Conservation (phyloP, 1,139 yeast genomes). For the Taphrina populina region DNA sequence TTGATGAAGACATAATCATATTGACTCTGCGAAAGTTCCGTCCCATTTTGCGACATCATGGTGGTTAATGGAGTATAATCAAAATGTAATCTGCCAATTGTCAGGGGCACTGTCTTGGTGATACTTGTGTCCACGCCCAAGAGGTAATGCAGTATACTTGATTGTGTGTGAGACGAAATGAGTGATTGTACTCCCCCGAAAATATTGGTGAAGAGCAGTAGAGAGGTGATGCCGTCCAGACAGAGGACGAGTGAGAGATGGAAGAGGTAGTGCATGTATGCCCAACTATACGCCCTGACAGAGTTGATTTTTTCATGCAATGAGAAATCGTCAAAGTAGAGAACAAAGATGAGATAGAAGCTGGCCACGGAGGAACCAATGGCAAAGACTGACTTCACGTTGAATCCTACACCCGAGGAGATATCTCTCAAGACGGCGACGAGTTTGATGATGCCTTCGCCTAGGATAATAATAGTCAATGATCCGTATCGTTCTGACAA, state of each 20-base stretch:
- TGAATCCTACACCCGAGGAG: conserved; percentile 25
- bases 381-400: conserved; percentile 11
- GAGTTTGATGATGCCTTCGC: conserved; percentile 30
- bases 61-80: conserved; percentile 9
- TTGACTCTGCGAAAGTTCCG: conserved; percentile 23
- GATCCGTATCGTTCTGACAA: conserved; percentile 28
- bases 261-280: conserved; percentile 22
- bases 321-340: conserved; percentile 28
- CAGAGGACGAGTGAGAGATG: conserved; percentile 22
- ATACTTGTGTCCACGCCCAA: neutral
- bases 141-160: conserved; percentile 11
- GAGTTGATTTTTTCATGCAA: conserved; percentile 10
- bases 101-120: conserved; percentile 14
- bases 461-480: conserved; percentile 28
- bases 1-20: conserved; percentile 29
- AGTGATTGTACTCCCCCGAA: conserved; percentile 27
- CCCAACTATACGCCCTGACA: conserved; percentile 20
- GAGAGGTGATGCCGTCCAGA: conserved; percentile 29
- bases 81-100: conserved; percentile 16
- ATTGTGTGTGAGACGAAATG: conserved; percentile 5
- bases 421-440: conserved; percentile 25
- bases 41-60: conserved; percentile 8
- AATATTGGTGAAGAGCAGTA: conserved; percentile 26
- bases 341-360: conserved; percentile 24
- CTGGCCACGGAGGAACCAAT: conserved; percentile 10